Evolutionary conservation across 495 filamentous ascomycete species (phyloP), one percentile per base, ranked within the genome.

Genomic region (Staphylotrichum tortipilum): DNA sequence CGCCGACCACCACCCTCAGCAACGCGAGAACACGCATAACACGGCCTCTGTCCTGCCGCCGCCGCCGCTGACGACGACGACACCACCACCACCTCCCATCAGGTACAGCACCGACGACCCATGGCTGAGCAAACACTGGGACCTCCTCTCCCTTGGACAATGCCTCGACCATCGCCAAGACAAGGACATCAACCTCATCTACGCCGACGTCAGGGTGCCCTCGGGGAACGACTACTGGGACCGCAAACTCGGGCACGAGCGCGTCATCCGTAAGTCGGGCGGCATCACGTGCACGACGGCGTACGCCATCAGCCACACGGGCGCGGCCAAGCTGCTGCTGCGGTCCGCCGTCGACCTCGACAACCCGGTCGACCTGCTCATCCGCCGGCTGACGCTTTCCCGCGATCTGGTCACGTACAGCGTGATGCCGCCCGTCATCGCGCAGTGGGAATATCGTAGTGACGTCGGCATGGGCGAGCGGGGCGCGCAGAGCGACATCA

Each of bases 61-160:
- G 10, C 14, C 17, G 37, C 11, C 11, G 15, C 9, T 9, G 34
- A 15, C 31, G n/a, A 11, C 15, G 34, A 15, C 31, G n/a, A 34
- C 31, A 11, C 7, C 31, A 34, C 31, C 38, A 4, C 31, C 43
- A 4, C 33, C 39, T 7, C 30, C 47, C 28, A 58, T 58, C 38
- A 19, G 44, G 10, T 49, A 44, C 26, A 44, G 45, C 44, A 19
- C 53, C 26, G 53, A 59, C 12, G 56, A 59, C 28, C 56, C 56
- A 4, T 59, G 56, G 56, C 39, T 59, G 1, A 48, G 41, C 0
- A 47, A 52, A n/a, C 56, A 59, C 41, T 59, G 56, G 56, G 56
- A 59, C 19, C 12, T 59, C 22, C 45, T 58, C 24, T 50, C 44
- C 0, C 15, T 59, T 2, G 56, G 56, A 21, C 56, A 59, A 2